These are phyloP conservation scores for Groenewaldozyma tartarivorans DNA, from an alignment of 805 yeast species.

Conservation along the genomic window DNA sequence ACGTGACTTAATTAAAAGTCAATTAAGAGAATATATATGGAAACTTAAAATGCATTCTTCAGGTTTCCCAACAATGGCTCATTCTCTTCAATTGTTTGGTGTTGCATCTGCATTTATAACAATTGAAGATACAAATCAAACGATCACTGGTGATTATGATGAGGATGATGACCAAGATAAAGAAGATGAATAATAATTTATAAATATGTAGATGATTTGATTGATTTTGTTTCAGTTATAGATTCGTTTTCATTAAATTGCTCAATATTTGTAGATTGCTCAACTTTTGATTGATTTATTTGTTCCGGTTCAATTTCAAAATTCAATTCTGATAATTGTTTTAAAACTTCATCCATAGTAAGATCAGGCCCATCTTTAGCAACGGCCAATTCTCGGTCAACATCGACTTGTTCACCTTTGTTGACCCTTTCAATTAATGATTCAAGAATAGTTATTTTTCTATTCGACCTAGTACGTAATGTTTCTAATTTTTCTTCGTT, in stretches of 20 bases:
- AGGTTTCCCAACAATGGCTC: constrained; percentile 69
- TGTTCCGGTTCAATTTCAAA: not conserved
- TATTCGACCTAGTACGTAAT: constrained; percentile 29
- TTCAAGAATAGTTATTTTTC: constrained; percentile 32
- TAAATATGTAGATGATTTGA: not conserved
- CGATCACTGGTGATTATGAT: constrained; percentile 1
- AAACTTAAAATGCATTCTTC: constrained; percentile 63
- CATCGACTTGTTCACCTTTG: constrained; percentile 34
- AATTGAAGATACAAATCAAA: not conserved
- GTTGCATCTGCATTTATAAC: constrained; percentile 37
- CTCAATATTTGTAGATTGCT: too few species aligned
- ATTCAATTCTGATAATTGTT: constrained; percentile 23
- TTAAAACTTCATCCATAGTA: constrained; percentile 20
- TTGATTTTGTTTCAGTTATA: not conserved
- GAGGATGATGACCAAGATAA: constrained; percentile 3
- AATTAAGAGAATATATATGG: constrained; percentile 69
- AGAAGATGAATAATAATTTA: constrained; percentile 2
- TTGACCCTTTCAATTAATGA: constrained; percentile 31
- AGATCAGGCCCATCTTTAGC: constrained; percentile 20
- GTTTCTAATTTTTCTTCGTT: constrained; percentile 33
- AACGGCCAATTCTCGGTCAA: constrained; percentile 33
- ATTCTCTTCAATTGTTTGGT: constrained; percentile 64
- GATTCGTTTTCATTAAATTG: too few species aligned
- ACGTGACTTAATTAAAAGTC: constrained; percentile 51
- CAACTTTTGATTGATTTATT: not conserved